Evolutionary conservation across 108 stramenopile genomes (phyloP).

Genomic region (Fistulifera pelliculosa): DNA sequence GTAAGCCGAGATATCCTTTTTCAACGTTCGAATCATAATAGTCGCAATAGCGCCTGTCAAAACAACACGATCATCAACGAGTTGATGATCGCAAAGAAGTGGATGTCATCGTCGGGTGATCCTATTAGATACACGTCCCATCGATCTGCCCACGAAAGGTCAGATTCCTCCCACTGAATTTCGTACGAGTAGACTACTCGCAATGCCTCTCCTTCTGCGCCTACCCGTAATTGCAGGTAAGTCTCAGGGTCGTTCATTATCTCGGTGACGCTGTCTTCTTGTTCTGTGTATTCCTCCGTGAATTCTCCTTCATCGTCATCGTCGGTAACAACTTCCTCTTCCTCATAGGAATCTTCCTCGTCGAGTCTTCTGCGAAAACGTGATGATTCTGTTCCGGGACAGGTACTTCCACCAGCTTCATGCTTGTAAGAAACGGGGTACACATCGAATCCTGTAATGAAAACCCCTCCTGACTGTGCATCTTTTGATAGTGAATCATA

Average conservation of each 20-base stretch:
- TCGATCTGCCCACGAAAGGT: conserved; percentile 91
- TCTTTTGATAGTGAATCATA: conserved; percentile 68
- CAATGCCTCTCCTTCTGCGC: conserved; percentile 24
- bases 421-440: conserved; percentile 78
- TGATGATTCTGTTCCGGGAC: neutral
- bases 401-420: conserved; percentile 12
- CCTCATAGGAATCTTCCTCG: conserved; percentile 2
- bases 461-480: conserved; percentile 19
- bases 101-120: conserved; percentile 91
- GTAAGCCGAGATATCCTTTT: conserved; percentile 94
- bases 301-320: conserved; percentile 9
- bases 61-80: conserved; percentile 97
- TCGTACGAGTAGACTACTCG: conserved; percentile 89
- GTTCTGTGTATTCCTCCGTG: neutral
- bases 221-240: conserved; percentile 30
- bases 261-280: conserved; percentile 11
- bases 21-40: conserved; percentile 91
- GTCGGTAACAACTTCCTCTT: conserved; percentile 9
- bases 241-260: conserved; percentile 34
- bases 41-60: conserved; percentile 95
- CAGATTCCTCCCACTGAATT: conserved; percentile 81
- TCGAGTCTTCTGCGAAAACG: conserved; percentile 48
- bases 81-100: conserved; percentile 99
- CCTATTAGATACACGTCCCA: conserved; percentile 98
- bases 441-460: conserved; percentile 91